Percentiles rank a stretch among this genome's conserved stretches.
These are phyloP conservation scores for Xerophyta viscosa DNA, from an alignment of 106 monocot genomes.

Conservation along the genomic window DNA sequence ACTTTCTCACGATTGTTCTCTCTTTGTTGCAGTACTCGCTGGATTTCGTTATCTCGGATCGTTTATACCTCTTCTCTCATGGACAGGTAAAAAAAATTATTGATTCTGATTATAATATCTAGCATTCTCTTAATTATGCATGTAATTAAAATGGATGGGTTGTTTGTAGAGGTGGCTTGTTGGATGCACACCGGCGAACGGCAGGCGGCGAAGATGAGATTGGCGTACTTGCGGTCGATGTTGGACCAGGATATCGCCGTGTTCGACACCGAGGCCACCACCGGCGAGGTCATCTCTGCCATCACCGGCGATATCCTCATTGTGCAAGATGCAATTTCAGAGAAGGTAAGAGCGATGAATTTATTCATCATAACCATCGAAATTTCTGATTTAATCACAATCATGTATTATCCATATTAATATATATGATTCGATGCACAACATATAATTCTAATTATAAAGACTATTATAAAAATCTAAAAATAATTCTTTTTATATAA, in stretches of 20 bases:
- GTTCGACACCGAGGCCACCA: constrained; percentile 89
- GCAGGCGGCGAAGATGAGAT: constrained; percentile 94
- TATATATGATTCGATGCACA: too few species aligned
- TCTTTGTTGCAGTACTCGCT: constrained; percentile 76
- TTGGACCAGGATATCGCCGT: constrained; percentile 76
- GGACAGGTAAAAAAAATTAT: constrained; percentile 51
- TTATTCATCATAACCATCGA: too few species aligned
- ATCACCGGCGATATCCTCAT: constrained; percentile 82
- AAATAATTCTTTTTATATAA: too few species aligned
- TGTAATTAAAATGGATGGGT: too few species aligned
- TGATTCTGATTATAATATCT: not conserved
- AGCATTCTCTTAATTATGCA: not conserved
- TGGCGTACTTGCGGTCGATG: constrained; percentile 72
- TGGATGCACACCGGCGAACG: constrained; percentile 99
- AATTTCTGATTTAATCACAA: too few species aligned
- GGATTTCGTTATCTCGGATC: constrained; percentile 91
- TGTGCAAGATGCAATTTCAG: constrained; percentile 97
- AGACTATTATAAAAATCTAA: too few species aligned
- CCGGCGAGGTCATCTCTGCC: constrained; percentile 88
- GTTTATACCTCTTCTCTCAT: constrained; percentile 75
- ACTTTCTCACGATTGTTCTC: too few species aligned
- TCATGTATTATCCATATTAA: too few species aligned
- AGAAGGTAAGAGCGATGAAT: constrained; percentile 53
- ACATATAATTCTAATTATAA: too few species aligned
- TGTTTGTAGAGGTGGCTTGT: constrained; percentile 81